phyloP scores from a whole-genome alignment of 2,329 filamentous ascomycete genomes.

The Pseudogymnoascus sp. region DNA sequence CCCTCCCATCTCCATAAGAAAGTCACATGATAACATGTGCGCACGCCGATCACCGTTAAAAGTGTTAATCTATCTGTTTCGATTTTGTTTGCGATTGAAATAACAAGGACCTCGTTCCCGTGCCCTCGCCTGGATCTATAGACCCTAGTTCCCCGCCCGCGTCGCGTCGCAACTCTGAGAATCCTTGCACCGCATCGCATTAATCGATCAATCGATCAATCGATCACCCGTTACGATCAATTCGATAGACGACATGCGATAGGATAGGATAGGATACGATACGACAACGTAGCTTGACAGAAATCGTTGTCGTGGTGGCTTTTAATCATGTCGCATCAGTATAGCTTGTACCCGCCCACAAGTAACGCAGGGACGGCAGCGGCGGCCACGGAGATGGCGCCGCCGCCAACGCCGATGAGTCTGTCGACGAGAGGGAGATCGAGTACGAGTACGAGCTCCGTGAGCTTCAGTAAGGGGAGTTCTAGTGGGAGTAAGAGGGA shows the following conservation, averaged over 20 bases:
- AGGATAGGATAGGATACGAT: background rate
- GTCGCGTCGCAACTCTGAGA: background rate
- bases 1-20: background rate
- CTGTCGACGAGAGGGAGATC: background rate
- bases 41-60: background rate
- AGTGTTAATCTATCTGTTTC: background rate
- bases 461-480: background rate
- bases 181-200: background rate
- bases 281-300: background rate
- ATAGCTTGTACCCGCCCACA: background rate
- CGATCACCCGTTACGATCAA: background rate
- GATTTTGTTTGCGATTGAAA: background rate
- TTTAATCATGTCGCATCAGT: background rate
- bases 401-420: background rate
- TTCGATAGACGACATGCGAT: background rate
- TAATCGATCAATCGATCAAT: background rate
- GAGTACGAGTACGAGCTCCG: background rate
- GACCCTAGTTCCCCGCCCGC: background rate
- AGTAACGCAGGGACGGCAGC: background rate
- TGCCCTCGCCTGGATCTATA: background rate
- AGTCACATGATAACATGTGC: conserved; percentile 6
- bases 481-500: background rate
- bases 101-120: background rate
- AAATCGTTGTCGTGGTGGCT: background rate
- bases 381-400: background rate